phyloP scores from a whole-genome alignment of 768 basidiomycete species.

The Mycena sanguinolenta region DNA sequence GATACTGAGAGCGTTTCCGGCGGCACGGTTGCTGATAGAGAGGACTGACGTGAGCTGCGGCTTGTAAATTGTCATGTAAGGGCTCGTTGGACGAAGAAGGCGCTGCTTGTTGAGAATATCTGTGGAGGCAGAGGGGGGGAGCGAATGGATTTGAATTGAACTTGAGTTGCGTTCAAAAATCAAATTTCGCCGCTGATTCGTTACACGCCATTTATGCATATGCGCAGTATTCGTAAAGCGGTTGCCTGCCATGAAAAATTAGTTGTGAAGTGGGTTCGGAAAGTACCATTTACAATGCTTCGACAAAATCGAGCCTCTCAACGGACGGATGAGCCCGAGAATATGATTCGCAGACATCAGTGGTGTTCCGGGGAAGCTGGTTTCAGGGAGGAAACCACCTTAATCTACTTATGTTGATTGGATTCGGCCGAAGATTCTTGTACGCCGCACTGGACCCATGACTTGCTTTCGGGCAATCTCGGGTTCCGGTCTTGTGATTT shows the following conservation, averaged over 20 bases:
- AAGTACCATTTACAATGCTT: background rate
- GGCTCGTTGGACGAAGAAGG: slow-evolving; percentile 87
- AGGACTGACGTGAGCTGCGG: slow-evolving; percentile 90
- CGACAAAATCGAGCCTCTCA: background rate
- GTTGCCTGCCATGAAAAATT: background rate
- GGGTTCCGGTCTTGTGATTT: no score
- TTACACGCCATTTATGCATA: background rate
- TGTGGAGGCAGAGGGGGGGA: slow-evolving; percentile 67
- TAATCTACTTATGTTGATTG: no score
- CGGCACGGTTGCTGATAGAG: slow-evolving; percentile 88
- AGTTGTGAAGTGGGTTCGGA: background rate
- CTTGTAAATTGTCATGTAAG: slow-evolving; percentile 97
- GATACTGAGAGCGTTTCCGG: slow-evolving; percentile 82
- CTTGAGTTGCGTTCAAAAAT: background rate
- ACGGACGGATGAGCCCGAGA: background rate
- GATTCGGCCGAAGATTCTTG: background rate
- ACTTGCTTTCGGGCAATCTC: no score
- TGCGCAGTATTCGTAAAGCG: background rate
- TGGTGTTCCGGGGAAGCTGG: background rate
- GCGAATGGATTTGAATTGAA: slow-evolving; percentile 70
- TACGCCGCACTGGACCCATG: no score
- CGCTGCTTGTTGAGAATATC: slow-evolving; percentile 90
- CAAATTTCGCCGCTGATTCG: no score
- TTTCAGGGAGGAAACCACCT: no score
- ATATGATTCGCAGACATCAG: background rate